Base-by-base conservation (phyloP, 2,329 filamentous ascomycete species). In the Arthrobotrys sphaeroides region DNA sequence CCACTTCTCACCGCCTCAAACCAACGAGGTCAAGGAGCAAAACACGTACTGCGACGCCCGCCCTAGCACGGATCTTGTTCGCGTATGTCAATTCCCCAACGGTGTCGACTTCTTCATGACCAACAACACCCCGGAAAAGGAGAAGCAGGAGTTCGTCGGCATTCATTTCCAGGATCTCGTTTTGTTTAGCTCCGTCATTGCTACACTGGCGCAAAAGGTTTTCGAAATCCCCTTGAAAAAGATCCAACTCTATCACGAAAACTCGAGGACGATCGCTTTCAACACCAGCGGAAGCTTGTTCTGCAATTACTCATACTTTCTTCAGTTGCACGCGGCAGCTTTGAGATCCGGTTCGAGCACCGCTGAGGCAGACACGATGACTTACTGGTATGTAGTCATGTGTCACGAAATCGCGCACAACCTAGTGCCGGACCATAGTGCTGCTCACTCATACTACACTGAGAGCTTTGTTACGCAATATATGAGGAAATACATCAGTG, bases 401-500 rank as follows among this genome's bases (percentile, higher is more conserved):
- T 96, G 93, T 77, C 95, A 99, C 82, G 96, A 99, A 84, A 84
- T 99, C 82, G 94, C 95, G 70, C 95, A 99, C 83, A 99, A 99
- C 81, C 84, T 99, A 65, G 92, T 97, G 6, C 83, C 62, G n/a
- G 73, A 72, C 31, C 73, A 77, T 38, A 72, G 66, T n/a, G 73
- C 73, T 2, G 73, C 60, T 7, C 73, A 77, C 31, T 77, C 73
- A n/a, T 77, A 72, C 24, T 77, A 77, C 42, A 77, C 73, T 9
- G 73, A 77, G 28, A 72, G 66, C 24, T 77, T 77, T 47, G 73
- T 77, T 12, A 70, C 65, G 24, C 73, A 77, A 26, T 77, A 61
- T 43, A 75, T 75, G 72, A 57, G 40, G 20, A 69, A 59, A 31
- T 69, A 61, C 20, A 64, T 75, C 5, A 31, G 36, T 24, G 20